Evolutionary conservation across 805 yeast species (phyloP), one percentile per base, ranked within the genome.

Genomic region (Yarrowia bubula): DNA sequence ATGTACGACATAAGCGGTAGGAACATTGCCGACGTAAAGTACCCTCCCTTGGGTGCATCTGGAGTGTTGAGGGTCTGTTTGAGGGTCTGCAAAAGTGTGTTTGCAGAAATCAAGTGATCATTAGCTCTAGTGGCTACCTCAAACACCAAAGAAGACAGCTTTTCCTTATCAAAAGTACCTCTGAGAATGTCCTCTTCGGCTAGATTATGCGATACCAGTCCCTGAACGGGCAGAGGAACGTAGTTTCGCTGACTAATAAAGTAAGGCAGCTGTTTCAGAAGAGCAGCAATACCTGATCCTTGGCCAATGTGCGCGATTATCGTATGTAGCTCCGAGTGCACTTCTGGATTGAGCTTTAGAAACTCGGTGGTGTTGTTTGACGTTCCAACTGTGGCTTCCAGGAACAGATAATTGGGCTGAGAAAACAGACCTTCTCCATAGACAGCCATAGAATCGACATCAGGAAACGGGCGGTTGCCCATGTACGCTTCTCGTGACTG

Each of bases 271-370:
- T 88, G 89, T 61, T 87, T 76, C 13, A 90, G 78, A 74, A 84
- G 79, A 2, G 88, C 80, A 0, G 90, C 86, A 11, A 90, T 79
- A 0, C 92, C 86, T 0, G 87, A 83, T 1, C 95, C 89, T 73
- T 90, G 96, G 7, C 96, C 96, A 42, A 90, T 75, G 75, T 90
- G 96, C 0, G 96, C 95, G 10, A 85, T 82, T 9, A 87, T 81
- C 67, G 88, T 90, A 38, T 85, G 80, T 8, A 85, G 75, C 5
- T 73, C 69, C 15, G 74, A 74, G 66, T 81, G 83, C n/a, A 85
- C 71, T 6, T 67, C 68, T 0, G 80, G 75, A 48, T 84, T 80
- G 28, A 75, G 71, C 66, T 83, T 84, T 38, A 88, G 73, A 37
- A 85, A 71, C 44, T 75, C 72, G 13, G 83, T 79, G 0, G 84